Base-by-base conservation (phyloP, 2,329 filamentous ascomycete genomes). In the Cercospora sojina region DNA sequence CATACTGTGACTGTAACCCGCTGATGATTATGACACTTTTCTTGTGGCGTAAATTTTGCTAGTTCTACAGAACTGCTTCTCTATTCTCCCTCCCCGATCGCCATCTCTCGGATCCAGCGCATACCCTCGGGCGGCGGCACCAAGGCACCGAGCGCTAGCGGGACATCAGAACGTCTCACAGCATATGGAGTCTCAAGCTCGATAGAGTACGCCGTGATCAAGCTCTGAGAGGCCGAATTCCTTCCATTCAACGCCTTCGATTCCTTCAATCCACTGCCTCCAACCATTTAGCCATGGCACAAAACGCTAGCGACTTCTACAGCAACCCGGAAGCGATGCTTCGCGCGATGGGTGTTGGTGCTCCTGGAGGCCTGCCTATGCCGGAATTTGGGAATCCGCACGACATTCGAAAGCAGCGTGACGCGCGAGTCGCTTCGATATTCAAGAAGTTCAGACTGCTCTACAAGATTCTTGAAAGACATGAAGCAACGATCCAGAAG, bases 401-500 rank as follows among this genome's bases (percentile, higher is more conserved):
- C 20, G 7, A n/a, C n/a, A 43, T 43, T 18, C 41, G 41, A 18
- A 18, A 43, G 41, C 41, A 43, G n/a, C 41, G 41, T 7, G 41
- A 43, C n/a, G n/a, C 16, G 16, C 16, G 41, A 20, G 41, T 43
- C 41, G 41, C 41, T n/a, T 43, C 41, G 16, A 62, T 67, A 13
- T 63, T 67, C 29, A n/a, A 64, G 35, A 59, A 66, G 12, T 68
- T n/a, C n/a, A 13, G 49, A 16, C 29, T 59, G 1, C 57, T 66
- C 23, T 31, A 38, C 9, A 25, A 10, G 18, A 64, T 66, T 10
- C 38, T 66, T 8, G 64, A 66, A 6, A 35, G 64, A 25, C 58
- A 68, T 29, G 67, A 66, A 29, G 18, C 16, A 10, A 62, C 57
- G 3, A 61, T 66, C 10, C 51, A 64, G 35, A 66, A 66, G 29